These are phyloP conservation scores for Fusarium nematophilum DNA, from an alignment of 2,329 filamentous ascomycete species.

Conservation along the genomic window DNA sequence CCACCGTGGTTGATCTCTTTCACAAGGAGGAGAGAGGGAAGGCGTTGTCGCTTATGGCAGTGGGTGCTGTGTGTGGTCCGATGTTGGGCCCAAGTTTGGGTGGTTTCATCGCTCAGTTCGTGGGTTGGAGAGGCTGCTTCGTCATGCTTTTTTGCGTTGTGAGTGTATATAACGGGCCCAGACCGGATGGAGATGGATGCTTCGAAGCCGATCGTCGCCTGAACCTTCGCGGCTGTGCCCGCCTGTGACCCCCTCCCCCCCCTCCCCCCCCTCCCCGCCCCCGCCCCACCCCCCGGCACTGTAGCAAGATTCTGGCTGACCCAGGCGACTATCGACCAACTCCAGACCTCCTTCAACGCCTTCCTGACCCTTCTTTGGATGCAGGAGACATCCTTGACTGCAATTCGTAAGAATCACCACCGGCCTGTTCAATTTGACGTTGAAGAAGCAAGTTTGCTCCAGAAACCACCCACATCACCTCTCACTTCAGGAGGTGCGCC, in stretches of 20 bases:
- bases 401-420: conserved; percentile 56
- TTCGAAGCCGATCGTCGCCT: too few species aligned
- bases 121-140: background rate
- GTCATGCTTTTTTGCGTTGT: background rate
- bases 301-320: background rate
- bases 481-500: background rate
- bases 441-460: background rate
- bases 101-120: background rate
- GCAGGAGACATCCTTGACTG: conserved; percentile 69
- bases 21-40: background rate
- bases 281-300: background rate
- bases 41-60: background rate
- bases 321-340: background rate
- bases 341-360: background rate
- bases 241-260: too few species aligned
- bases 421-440: background rate
- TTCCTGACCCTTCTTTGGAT: conserved; percentile 57
- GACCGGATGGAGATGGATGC: background rate
- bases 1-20: background rate
- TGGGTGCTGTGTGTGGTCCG: background rate
- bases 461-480: background rate
- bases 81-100: background rate
- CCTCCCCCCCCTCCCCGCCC: too few species aligned
- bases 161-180: background rate
- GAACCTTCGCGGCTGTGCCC: too few species aligned